Evolutionary conservation across 2,329 filamentous ascomycete species (phyloP), one percentile per base, ranked within the genome.

Genomic region (Chaetomiaceae sp.): DNA sequence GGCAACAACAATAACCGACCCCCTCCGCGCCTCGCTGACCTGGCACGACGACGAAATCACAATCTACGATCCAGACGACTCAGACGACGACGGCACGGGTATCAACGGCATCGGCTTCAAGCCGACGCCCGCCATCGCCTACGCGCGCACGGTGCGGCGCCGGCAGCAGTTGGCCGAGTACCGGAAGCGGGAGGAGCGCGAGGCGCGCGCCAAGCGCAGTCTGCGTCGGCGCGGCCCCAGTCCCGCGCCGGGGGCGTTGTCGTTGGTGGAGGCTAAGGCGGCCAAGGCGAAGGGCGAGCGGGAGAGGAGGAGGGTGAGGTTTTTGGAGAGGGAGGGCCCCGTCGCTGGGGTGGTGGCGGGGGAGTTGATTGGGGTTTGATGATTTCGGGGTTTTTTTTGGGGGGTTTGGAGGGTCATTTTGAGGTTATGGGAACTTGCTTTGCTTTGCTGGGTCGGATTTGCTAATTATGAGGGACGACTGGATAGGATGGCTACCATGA

Each of bases 1-100:
- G 10, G 0, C 27, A 64, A 50, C 18, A 62, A 62, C 18, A 56
- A 27, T 80, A 25, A 68, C 74, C 48, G 80, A 82, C 50, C 78
- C 79, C 0, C 64, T 82, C 9, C 74, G 81, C 32, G 80, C 81
- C 6, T 75, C 80, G 2, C 70, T 85, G 48, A 86, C 83, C 1
- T 86, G 83, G 83, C 81, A 82, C 61, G 81, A 85, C 58, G 78
- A 85, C 59, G 83, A 86, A 63, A 86, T 86, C 55, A 86, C 83
- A 1, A 74, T 85, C 25, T 83, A 85, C 65, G 79, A 85, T 59
- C 79, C 81, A 0, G 73, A 81, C 36, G 83, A 86, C 62, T 75
- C 79, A 57, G 82, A 86, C 57, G 83, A 86, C 61, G 83, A 86
- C 62, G 83, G 83, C 46, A 80, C 78, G 3, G 83, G 83, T 20